Evolutionary conservation across 768 basidiomycete species (phyloP).

Genomic region (Naganishia friedmannii): DNA sequence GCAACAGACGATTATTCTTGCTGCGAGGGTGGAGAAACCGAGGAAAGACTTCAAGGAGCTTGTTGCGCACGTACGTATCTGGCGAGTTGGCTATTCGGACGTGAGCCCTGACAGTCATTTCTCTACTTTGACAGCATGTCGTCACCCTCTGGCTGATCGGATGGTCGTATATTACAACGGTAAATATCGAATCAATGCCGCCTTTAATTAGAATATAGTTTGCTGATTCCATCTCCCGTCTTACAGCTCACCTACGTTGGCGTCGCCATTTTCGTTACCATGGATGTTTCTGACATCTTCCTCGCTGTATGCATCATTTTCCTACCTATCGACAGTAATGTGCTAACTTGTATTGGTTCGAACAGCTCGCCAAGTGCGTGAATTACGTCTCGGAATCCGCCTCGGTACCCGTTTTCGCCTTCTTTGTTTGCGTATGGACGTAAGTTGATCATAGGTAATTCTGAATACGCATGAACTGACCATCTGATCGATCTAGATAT

Average conservation of each 20-base stretch:
- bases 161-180: conserved; percentile 57
- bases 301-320: conserved; percentile 63
- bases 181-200: conserved; percentile 15
- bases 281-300: conserved; percentile 91
- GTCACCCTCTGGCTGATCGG: conserved; percentile 93
- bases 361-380: conserved; percentile 74
- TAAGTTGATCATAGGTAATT: conserved; percentile 57
- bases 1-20: conserved; percentile 82
- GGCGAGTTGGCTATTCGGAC: not conserved
- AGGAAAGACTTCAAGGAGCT: conserved; percentile 86
- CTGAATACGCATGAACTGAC: too few relatives aligned
- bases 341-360: not conserved
- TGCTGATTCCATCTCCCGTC: not conserved
- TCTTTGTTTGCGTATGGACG: conserved; percentile 77
- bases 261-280: conserved; percentile 86
- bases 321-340: not conserved
- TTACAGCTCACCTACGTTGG: conserved; percentile 71
- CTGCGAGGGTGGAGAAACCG: conserved; percentile 85
- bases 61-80: conserved; percentile 62
- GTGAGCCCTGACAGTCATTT: not conserved
- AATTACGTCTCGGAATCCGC: conserved; percentile 71
- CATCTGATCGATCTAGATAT: conserved; percentile 60
- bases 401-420: conserved; percentile 63
- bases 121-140: conserved; percentile 58
- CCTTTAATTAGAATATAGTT: conserved; percentile 56